Evolutionary conservation across 2,329 filamentous ascomycete species (phyloP).

Genomic region (Penicillium janthinellum): DNA sequence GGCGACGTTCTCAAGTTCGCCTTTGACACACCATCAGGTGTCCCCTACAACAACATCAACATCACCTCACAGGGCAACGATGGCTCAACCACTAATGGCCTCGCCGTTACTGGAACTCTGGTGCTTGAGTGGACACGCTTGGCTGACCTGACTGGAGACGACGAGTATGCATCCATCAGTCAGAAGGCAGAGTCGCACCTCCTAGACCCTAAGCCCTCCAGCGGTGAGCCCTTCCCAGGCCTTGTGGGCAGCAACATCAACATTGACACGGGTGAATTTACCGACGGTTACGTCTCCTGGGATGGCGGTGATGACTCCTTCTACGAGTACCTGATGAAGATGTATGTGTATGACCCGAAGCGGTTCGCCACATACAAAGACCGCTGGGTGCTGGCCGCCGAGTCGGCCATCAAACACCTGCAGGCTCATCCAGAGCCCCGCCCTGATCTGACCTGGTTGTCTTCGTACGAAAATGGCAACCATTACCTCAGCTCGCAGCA

Average conservation of each 20-base stretch:
- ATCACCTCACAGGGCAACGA: constrained; percentile 58
- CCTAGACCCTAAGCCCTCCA: constrained; percentile 63
- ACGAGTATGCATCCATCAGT: constrained; percentile 65
- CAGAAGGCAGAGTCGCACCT: constrained; percentile 71
- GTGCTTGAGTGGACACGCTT: constrained; percentile 83
- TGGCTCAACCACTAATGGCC: constrained; percentile 62
- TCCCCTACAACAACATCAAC: constrained; percentile 70
- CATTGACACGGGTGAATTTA: constrained; percentile 66
- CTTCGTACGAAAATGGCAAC: constrained; percentile 39
- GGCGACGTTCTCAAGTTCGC: constrained; percentile 74
- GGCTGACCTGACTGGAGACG: constrained; percentile 71
- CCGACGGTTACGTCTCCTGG: constrained; percentile 72
- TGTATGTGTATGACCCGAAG: constrained; percentile 75
- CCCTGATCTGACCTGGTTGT: constrained; percentile 69
- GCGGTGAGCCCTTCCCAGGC: constrained; percentile 73
- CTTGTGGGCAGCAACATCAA: constrained; percentile 70
- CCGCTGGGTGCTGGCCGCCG: constrained; percentile 72
- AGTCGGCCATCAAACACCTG: constrained; percentile 73
- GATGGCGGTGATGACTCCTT: constrained; percentile 75
- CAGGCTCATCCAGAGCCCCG: constrained; percentile 66
- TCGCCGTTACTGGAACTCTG: constrained; percentile 76
- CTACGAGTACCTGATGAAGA: constrained; percentile 91
- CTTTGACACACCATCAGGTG: constrained; percentile 73
- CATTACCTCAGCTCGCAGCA: constrained; percentile 47
- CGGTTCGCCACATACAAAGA: constrained; percentile 69